Evolutionary conservation across 179 eudicot species (phyloP), one percentile per base, ranked within the genome.

Genomic region (Silene vulgaris): DNA sequence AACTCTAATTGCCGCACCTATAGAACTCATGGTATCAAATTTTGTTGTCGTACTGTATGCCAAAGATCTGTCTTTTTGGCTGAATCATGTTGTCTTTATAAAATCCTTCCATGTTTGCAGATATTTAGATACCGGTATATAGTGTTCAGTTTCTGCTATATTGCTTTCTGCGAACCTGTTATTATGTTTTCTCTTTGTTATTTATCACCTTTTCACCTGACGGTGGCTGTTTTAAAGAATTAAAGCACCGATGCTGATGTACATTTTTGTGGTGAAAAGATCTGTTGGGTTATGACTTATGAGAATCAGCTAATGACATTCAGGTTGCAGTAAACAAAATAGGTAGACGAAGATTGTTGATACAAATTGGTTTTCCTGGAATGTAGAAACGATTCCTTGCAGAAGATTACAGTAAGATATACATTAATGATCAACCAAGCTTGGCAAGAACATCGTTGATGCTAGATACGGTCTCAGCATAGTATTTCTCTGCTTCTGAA

Each of bases 401-500:
- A 73, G 20, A 77, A 72, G 52, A 30, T 61, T 37, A 65, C 60
- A 73, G 37, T 29, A 40, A 77, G 52, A 67, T 78, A 19, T 72
- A 79, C 78, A 30, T 81, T 63, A 96, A 79, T 88, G 76, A 90
- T 68, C 19, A 70, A 72, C 66, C 54, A 74, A 35, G 89, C 87
- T 90, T 89, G 76, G 96, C 75, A 65, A 96, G 88, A 80, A 96
- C 98, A 75, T 89, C 86, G 5, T 88, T 90, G 77, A 93, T 85
- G 73, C 75, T 57, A 28, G 96, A 74, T 63, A 91, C 92, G 40
- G 98, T 83, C 73, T 81, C 85, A 20, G 89, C 93, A 71, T 93
- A 96, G 78, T 87, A 89, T 85, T 96, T 96, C 86, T 93, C 96
- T 48, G 99, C 99, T 12, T 93, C 84, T 5, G 90, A 29, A 29